Percentiles rank a stretch among this genome's conserved stretches.
Evolutionary conservation across 1,284 basidiomycete genomes (phyloP).

Genomic region (Retiboletus fuscus): DNA sequence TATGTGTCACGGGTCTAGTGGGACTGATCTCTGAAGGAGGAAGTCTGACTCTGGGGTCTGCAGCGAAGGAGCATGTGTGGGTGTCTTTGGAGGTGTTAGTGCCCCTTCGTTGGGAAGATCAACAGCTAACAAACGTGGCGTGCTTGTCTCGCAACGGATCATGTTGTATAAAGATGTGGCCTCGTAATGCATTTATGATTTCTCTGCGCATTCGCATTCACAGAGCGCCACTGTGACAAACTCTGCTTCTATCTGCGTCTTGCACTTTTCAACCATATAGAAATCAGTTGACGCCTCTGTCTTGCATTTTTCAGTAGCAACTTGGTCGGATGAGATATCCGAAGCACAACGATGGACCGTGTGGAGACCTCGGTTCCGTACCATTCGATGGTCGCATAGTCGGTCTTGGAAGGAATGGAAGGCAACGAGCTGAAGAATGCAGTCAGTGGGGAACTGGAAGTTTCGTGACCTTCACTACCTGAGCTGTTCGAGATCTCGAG

Average conservation of each 20-base stretch:
- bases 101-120: slow-evolving; percentile 41
- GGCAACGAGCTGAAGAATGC: slow-evolving; percentile 58
- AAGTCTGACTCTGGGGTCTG: slow-evolving; percentile 48
- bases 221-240: slow-evolving; percentile 65
- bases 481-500: slow-evolving; percentile 49
- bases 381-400: slow-evolving; percentile 65
- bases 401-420: slow-evolving; percentile 65
- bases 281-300: slow-evolving; percentile 47
- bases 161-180: slow-evolving; percentile 62
- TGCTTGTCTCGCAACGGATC: slow-evolving; percentile 56
- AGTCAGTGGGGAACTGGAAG: slow-evolving; percentile 54
- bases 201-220: slow-evolving; percentile 52
- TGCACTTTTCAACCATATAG: slow-evolving; percentile 51
- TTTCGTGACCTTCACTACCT: slow-evolving; percentile 50
- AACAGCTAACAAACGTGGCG: slow-evolving; percentile 50
- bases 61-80: slow-evolving; percentile 45
- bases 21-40: slow-evolving; percentile 54
- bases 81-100: slow-evolving; percentile 48
- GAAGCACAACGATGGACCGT: slow-evolving; percentile 55
- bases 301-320: slow-evolving; percentile 63
- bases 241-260: slow-evolving; percentile 60
- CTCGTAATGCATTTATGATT: slow-evolving; percentile 62
- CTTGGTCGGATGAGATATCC: slow-evolving; percentile 56
- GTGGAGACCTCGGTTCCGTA: slow-evolving; percentile 58
- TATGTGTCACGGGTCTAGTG: slow-evolving; percentile 20